phyloP scores from a whole-genome alignment of 2,329 filamentous ascomycete genomes.

The Fonsecaea monophora region DNA sequence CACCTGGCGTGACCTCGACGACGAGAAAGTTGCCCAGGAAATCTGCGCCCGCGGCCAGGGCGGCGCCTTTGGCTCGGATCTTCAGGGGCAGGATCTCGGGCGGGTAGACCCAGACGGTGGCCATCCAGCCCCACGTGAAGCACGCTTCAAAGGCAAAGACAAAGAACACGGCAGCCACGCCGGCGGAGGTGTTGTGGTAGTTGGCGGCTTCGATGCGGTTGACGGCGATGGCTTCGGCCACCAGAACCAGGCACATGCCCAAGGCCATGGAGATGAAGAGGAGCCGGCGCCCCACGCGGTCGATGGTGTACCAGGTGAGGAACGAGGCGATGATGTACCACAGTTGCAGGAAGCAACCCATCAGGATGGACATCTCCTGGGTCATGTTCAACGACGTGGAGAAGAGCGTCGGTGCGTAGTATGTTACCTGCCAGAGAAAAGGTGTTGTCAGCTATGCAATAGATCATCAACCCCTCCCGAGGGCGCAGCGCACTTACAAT shows the following conservation, averaged over 20 bases:
- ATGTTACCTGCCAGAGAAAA: conserved; percentile 45
- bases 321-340: conserved; percentile 62
- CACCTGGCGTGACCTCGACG: conserved; percentile 64
- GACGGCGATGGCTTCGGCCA: conserved; percentile 48
- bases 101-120: conserved; percentile 51
- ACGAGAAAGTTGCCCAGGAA: conserved; percentile 70
- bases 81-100: conserved; percentile 55
- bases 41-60: conserved; percentile 55
- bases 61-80: conserved; percentile 53
- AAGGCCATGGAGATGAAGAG: conserved; percentile 31
- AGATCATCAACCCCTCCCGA: not conserved
- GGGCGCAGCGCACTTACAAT: conserved; percentile 41
- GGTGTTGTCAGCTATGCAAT: not conserved
- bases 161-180: conserved; percentile 58
- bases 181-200: conserved; percentile 43
- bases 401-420: conserved; percentile 49
- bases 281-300: conserved; percentile 27
- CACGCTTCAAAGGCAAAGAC: conserved; percentile 69
- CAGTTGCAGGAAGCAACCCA: conserved; percentile 60
- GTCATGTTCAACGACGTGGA: conserved; percentile 48
- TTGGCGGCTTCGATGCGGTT: conserved; percentile 30
- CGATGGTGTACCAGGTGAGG: conserved; percentile 56
- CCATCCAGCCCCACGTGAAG: conserved; percentile 56
- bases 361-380: conserved; percentile 50
- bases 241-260: conserved; percentile 66